Base-by-base conservation (phyloP, 352 stramenopile species). In the Pythium chondricola region DNA sequence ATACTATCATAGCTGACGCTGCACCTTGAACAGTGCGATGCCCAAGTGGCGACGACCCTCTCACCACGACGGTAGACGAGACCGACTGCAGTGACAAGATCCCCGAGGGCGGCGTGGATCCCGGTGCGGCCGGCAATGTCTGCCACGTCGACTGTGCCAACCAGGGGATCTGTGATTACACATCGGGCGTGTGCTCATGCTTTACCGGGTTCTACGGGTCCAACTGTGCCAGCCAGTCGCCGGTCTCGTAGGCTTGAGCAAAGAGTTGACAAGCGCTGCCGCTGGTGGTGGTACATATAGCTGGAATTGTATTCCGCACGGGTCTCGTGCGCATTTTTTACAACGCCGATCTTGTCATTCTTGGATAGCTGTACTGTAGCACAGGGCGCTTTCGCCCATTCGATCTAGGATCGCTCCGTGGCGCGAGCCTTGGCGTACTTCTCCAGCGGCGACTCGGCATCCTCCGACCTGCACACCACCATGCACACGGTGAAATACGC, bases 11-110 rank as follows among this genome's bases (percentile, higher is more conserved):
- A 16, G n/a, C n/a, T n/a, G n/a, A n/a, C n/a, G n/a, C n/a, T n/a
- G n/a, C n/a, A n/a, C n/a, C n/a, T 41, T 35, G 1, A 25, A 10
- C 37, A 93, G 73, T 83, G 44, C 81, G 70, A 22, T 96, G 86
- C 51, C 84, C 88, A 6, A 94, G 77, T 24, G 89, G 88, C 2
- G 69, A 97, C 44, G 86, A 97, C 44, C 85, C 89, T 0, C 63
- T 48, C 25, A 61, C 86, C 51, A 96, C 88, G 7, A 14, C 58
- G 5, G 64, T 56, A 11, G 71, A 93, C 51, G 91, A 98, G 64
- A 96, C 82, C 1, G 56, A 97, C 41, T 98, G 92, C 67, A 51
- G 43, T 42, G 68, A 67, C 20, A 69, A 73, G 22, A 29, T 63
- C 10, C 71, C 78, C 20, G 24, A 33, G 1, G 75, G 67, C 7